Evolutionary conservation across 164 flowering plant species (phyloP), one percentile per base, ranked within the genome.

Genomic region (Macadamia tetraphylla): DNA sequence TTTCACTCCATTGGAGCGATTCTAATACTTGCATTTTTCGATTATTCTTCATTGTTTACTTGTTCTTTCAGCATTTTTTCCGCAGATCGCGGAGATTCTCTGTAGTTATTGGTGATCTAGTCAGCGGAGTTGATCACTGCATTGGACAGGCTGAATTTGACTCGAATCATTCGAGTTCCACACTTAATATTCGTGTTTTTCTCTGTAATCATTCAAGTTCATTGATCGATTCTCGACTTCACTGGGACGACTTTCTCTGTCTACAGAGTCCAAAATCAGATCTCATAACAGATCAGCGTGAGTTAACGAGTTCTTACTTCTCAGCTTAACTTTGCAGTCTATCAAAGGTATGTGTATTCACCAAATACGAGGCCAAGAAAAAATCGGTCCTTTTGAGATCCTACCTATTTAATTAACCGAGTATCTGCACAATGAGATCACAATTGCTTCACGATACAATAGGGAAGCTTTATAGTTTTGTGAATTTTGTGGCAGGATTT

Each of bases 401-500:
- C n/a, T n/a, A n/a, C 29, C 58, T 53, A 11, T 10, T 11, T 9
- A 29, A 23, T 18, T 30, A 51, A 15, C 14, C 23, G 12, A 53
- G 6, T 64, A 9, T 10, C 18, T 53, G 29, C 3, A 17, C 57
- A 52, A 52, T 13, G 14, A 29, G 35, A 8, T 60, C 32, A 6
- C 13, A 3, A 32, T 11, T 31, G 62, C 10, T 60, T 60, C 43
- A 13, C 5, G 11, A 66, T 40, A 18, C 2, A 42, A 0, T 31
- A 44, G 65, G 17, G 9, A 1, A 1, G 40, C 9, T 63, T 23
- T 44, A 29, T 46, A 64, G 51, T 64, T 69, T 29, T 58, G 43
- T 35, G 14, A 46, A 10, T 72, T 64, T 66, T 67, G 52, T 77
- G 52, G 74, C 64, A 77, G 76, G 57, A 46, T 40, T 9, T 70